Evolutionary conservation across 108 stramenopile genomes (phyloP).

Genomic region (Cyclotella choctawhatcheeana): DNA sequence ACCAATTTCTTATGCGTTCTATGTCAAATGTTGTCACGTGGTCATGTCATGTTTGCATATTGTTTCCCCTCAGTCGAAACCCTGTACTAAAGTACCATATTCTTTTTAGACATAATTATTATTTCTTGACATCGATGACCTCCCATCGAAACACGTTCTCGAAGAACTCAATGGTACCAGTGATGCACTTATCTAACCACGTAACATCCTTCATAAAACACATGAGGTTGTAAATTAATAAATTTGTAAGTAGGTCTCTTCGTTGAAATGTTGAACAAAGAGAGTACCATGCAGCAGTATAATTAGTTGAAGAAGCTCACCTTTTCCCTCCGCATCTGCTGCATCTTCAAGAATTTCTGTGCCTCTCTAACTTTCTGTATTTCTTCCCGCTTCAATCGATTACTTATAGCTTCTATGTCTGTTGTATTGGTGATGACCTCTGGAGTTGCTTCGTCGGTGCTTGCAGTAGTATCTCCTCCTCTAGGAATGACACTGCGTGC

Average conservation of each 20-base stretch:
- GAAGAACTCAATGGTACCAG: conserved; percentile 43
- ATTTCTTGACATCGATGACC: conserved; percentile 36
- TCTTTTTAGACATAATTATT: too few species aligned
- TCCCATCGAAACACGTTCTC: conserved; percentile 54
- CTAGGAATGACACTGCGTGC: background rate
- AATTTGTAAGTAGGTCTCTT: too few species aligned
- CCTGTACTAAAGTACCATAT: too few species aligned
- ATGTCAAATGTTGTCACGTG: too few species aligned
- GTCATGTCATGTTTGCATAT: too few species aligned
- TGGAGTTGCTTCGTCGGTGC: background rate
- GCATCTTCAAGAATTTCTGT: conserved; percentile 37
- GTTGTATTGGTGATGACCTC: background rate
- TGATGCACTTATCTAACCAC: conserved; percentile 50
- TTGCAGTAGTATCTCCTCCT: conserved; percentile 1
- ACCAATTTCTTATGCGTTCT: too few species aligned
- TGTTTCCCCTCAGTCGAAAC: too few species aligned
- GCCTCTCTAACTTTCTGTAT: conserved; percentile 36
- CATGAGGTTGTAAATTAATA: too few species aligned
- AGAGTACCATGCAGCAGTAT: too few species aligned
- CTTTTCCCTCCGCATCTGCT: conserved; percentile 42
- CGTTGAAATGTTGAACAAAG: too few species aligned
- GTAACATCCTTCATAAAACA: conserved; percentile 46
- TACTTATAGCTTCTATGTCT: conserved; percentile 10
- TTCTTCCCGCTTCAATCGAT: conserved; percentile 17
- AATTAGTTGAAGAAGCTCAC: too few species aligned